These are phyloP conservation scores for Podospora fimiseda DNA, from an alignment of 495 filamentous ascomycete genomes.

Conservation along the genomic window DNA sequence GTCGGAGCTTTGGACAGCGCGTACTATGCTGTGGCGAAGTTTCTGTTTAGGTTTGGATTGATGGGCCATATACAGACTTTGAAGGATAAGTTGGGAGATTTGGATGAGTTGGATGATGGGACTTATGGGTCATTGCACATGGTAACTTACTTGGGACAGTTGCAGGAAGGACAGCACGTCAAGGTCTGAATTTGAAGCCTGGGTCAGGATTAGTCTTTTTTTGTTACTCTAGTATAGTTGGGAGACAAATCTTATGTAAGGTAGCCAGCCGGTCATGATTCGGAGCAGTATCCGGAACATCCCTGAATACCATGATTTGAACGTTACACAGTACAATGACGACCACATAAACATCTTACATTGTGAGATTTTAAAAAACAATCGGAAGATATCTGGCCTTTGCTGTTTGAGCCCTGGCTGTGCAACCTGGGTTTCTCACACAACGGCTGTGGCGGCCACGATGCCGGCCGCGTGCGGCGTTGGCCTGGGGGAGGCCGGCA, in stretches of 20 bases:
- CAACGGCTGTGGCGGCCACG: too few relatives aligned
- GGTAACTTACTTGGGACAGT: background rate
- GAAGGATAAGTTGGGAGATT: background rate
- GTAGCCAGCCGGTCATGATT: too few relatives aligned
- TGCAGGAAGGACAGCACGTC: background rate
- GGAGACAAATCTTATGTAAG: too few relatives aligned
- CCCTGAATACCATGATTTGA: too few relatives aligned
- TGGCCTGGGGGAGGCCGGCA: background rate
- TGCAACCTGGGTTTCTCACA: background rate
- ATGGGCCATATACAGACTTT: background rate
- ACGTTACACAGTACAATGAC: too few relatives aligned
- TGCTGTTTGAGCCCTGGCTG: background rate
- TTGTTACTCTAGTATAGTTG: too few relatives aligned
- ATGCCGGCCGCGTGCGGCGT: background rate
- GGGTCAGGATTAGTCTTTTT: too few relatives aligned
- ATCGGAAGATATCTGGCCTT: background rate
- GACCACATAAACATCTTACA: too few relatives aligned
- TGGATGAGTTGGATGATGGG: background rate
- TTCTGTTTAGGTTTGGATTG: background rate
- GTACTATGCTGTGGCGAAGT: background rate
- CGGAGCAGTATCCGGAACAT: too few relatives aligned
- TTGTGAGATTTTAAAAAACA: too few relatives aligned
- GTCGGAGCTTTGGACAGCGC: slow-evolving; percentile 30
- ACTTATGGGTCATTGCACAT: background rate
- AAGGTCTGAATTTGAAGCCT: too few relatives aligned